A percentile compares a stretch with the other conserved stretches of the same genome.
phyloP scores from a whole-genome alignment of 331 rosid genomes.

The Quercus phellos region DNA sequence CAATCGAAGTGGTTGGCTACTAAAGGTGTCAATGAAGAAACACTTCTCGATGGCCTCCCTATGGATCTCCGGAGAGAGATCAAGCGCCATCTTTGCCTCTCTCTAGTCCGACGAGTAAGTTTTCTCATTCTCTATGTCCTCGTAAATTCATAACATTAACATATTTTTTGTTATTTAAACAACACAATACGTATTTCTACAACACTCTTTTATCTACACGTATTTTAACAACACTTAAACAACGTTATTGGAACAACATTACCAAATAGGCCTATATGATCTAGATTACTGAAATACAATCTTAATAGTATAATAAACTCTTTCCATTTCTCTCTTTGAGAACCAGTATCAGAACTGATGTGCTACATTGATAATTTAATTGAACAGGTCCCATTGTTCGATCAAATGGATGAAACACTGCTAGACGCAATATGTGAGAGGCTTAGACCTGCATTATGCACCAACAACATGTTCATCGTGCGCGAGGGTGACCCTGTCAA shows the following conservation, averaged over 20 bases:
- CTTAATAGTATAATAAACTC: no score
- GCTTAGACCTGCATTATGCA: conserved; percentile 7
- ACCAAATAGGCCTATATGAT: no score
- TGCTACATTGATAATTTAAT: no score
- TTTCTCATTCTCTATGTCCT: no score
- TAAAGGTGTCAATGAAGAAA: conserved; percentile 51
- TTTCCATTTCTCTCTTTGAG: no score
- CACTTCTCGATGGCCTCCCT: conserved; percentile 40
- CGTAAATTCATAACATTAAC: no score
- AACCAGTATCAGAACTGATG: no score
- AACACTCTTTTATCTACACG: accelerated
- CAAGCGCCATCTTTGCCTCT: conserved; percentile 57
- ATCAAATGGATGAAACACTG: conserved; percentile 5
- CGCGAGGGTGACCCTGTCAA: conserved; percentile 9
- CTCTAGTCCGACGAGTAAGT: conserved; percentile 19
- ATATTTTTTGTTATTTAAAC: no score
- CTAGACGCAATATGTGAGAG: conserved; percentile 3
- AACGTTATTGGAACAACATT: no score
- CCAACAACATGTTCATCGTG: background rate
- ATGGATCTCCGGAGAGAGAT: conserved; percentile 49
- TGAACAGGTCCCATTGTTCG: background rate
- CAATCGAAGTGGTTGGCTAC: conserved; percentile 58
- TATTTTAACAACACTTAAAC: no score
- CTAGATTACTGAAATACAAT: no score
- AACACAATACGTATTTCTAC: no score